phyloP scores from a whole-genome alignment of 2,329 filamentous ascomycete species.

The Pseudovirgaria hyperparasitica region DNA sequence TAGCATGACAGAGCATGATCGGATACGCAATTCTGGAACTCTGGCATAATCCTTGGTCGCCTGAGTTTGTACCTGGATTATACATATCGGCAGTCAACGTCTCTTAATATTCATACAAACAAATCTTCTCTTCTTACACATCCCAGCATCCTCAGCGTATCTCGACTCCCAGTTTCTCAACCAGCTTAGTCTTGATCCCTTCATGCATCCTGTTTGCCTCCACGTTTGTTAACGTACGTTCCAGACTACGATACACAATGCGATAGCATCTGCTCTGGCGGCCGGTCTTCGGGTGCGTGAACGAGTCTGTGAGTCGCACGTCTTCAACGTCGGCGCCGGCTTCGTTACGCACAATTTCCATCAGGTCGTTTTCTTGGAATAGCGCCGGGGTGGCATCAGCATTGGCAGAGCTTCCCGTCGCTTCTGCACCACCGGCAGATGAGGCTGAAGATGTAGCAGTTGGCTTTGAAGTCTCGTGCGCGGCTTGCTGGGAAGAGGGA shows the following conservation, averaged over 20 bases:
- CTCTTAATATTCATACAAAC: too few relatives aligned
- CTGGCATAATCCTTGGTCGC: too few relatives aligned
- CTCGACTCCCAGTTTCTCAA: conserved; percentile 64
- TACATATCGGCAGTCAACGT: too few relatives aligned
- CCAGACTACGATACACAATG: conserved; percentile 85
- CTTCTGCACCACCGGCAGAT: conserved; percentile 34
- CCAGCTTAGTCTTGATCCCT: conserved; percentile 50
- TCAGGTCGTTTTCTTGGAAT: conserved; percentile 92
- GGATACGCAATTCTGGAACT: too few relatives aligned
- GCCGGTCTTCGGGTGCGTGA: conserved; percentile 74
- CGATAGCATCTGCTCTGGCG: conserved; percentile 81
- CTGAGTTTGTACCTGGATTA: too few relatives aligned
- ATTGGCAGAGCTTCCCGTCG: conserved; percentile 15
- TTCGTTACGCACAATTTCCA: conserved; percentile 81
- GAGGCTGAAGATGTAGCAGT: conserved; percentile 12
- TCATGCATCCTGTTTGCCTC: conserved; percentile 70
- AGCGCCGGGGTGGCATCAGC: conserved; percentile 13
- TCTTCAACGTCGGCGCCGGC: conserved; percentile 80
- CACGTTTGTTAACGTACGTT: conserved; percentile 74
- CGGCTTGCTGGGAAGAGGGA: conserved; percentile 75
- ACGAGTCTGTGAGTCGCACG: conserved; percentile 72
- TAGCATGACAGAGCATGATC: too few relatives aligned
- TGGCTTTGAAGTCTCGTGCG: conserved; percentile 8
- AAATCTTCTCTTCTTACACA: not conserved
- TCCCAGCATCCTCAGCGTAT: conserved; percentile 40